These are phyloP conservation scores for Colletotrichum sp. DNA, from an alignment of 2,329 filamentous ascomycete genomes.

Conservation along the genomic window DNA sequence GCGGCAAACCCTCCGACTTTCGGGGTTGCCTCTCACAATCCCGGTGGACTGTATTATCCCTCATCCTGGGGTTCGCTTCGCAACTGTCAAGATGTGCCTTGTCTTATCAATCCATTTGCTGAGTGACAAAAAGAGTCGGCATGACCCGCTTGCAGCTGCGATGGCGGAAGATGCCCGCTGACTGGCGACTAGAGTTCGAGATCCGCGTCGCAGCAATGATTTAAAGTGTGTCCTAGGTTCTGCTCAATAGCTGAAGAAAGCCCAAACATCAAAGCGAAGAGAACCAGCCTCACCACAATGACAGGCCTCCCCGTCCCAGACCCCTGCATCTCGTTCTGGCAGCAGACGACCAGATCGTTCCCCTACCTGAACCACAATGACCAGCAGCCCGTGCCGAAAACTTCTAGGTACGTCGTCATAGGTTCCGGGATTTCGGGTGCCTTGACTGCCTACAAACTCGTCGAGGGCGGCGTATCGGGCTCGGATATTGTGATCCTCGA, in stretches of 20 bases:
- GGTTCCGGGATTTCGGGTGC: conserved; percentile 48
- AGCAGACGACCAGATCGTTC: conserved; percentile 48
- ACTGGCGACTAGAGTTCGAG: not conserved
- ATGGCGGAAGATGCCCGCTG: not conserved
- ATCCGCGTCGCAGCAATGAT: not conserved
- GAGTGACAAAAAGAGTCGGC: not conserved
- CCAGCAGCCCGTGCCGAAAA: conserved; percentile 29
- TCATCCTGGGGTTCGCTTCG: not conserved
- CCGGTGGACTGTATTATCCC: not conserved
- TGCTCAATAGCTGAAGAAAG: not conserved
- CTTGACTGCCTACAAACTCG: conserved; percentile 43
- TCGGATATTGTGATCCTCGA: conserved; percentile 44
- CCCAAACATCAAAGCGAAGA: not conserved
- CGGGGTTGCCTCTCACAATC: not conserved
- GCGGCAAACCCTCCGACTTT: not conserved
- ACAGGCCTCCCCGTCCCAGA: not conserved
- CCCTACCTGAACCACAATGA: conserved; percentile 43
- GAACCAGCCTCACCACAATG: not conserved
- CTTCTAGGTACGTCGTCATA: conserved; percentile 41
- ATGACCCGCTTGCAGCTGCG: not conserved
- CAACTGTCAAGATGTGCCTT: not conserved
- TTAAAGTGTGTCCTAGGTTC: not conserved
- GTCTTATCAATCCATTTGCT: not conserved
- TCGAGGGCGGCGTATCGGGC: conserved; percentile 33
- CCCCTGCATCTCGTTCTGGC: conserved; percentile 33